Evolutionary conservation across 179 eudicot species (phyloP).

Genomic region (Silene vulgaris): DNA sequence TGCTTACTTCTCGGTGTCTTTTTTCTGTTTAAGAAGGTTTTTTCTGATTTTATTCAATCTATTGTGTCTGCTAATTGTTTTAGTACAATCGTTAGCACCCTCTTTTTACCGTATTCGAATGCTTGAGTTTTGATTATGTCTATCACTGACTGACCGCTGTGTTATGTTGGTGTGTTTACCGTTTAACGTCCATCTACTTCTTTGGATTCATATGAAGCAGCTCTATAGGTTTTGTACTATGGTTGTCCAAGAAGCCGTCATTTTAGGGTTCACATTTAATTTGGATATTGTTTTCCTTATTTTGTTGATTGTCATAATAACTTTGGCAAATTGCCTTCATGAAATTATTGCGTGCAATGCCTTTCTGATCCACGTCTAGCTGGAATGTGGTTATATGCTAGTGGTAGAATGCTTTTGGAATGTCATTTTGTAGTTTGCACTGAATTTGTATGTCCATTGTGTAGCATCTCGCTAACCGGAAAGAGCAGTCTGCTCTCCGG

Average conservation of each 20-base stretch:
- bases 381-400: neutral
- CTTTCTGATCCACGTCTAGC: neutral
- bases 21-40: neutral
- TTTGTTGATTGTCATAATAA: neutral
- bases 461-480: constrained; percentile 85
- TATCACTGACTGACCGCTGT: too few relatives aligned
- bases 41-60: neutral
- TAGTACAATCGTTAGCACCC: neutral
- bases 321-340: neutral
- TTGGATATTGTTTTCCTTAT: neutral
- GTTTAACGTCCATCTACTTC: neutral
- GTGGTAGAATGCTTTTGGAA: neutral
- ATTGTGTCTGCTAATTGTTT: neutral
- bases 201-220: neutral
- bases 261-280: neutral
- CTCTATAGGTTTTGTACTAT: too few relatives aligned
- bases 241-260: neutral
- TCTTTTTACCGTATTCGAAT: neutral
- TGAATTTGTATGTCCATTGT: constrained; percentile 12
- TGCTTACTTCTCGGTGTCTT: constrained; percentile 11
- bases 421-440: neutral
- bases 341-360: neutral
- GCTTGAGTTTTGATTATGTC: neutral
- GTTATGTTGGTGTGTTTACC: too few relatives aligned
- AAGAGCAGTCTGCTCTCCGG: constrained; percentile 92